Base-by-base conservation (phyloP, 495 filamentous ascomycete species). In the Aspergillus baeticus region DNA sequence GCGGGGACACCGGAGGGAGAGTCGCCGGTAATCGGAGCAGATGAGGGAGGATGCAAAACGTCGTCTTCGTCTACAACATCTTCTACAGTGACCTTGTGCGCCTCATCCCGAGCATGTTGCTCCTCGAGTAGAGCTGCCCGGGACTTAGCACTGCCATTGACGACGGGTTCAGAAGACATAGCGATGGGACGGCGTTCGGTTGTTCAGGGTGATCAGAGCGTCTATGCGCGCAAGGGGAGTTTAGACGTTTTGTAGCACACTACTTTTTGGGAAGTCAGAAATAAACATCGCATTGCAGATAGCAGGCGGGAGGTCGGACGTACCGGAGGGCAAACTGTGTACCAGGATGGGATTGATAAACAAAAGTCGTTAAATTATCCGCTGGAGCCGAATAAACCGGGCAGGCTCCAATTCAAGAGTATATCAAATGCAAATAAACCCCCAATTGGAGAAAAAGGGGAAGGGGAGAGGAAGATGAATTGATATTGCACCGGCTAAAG, bases 41-140 rank as follows among this genome's bases (percentile, higher is more conserved):
- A 79, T 1, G 81, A 77, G 45, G 81, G 77, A 26, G 79, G 83
- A 66, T 86, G 84, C 55, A 67, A 69, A 54, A 86, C 62, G 57
- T 93, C 84, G n/a, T 92, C 89, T 63, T 92, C 89, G 65, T 96
- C 92, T 34, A 80, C 73, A 17, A 78, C 83, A 17, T 96, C 92
- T 70, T 96, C 91, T 37, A 96, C 81, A 6, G 85, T 90, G 31
- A 77, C 73, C 55, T 82, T 81, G 69, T 92, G 89, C 29, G 78
- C 74, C 62, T 82, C 81, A 46, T 84, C 83, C 36, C 72, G 79
- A 20, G 78, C 74, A 72, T 96, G 92, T 71, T 91, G 84, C 61
- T 90, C 80, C 70, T 87, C 84, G 36, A 96, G 83, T 74, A 84
- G 82, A 62, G 90, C 86, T 20, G 92, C 92, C 33, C 88, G 74